Percentiles rank a stretch among this genome's conserved stretches.
These are phyloP conservation scores for Candida palmyrensis DNA, from an alignment of 805 yeast species.

Conservation along the genomic window DNA sequence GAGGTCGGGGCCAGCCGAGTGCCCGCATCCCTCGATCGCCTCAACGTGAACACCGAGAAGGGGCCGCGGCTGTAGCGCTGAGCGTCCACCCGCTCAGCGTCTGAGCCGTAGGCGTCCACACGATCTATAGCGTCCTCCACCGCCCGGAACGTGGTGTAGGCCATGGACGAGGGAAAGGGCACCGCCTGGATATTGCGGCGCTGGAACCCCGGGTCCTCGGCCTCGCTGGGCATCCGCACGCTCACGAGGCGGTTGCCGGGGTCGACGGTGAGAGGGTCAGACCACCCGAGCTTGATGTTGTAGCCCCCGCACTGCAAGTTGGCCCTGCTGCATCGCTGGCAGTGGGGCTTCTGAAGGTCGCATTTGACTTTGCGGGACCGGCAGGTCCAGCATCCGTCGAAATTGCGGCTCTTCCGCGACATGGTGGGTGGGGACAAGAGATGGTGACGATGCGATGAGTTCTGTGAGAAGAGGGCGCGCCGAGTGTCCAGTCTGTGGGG, in stretches of 20 bases:
- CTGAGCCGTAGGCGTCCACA: constrained; percentile 22
- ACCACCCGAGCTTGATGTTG: constrained; percentile 44
- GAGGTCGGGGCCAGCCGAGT: no score
- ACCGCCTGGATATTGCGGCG: constrained; percentile 43
- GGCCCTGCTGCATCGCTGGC: constrained; percentile 43
- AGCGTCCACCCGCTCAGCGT: no score
- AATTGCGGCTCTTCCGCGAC: constrained; percentile 27
- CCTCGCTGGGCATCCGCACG: constrained; percentile 1
- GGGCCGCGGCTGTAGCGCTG: constrained; percentile 2
- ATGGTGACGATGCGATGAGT: no score
- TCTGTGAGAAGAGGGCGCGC: no score
- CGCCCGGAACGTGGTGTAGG: constrained; percentile 33
- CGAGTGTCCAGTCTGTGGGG: no score
- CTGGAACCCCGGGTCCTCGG: constrained; percentile 23
- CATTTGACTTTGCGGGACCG: constrained; percentile 50
- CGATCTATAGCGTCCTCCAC: constrained; percentile 33
- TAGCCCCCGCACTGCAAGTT: constrained; percentile 45
- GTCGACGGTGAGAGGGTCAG: constrained; percentile 32
- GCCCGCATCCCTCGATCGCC: constrained; percentile 1
- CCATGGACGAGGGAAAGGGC: constrained; percentile 28
- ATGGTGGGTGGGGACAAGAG: no score
- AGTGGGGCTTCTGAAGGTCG: constrained; percentile 42
- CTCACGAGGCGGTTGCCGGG: constrained; percentile 11
- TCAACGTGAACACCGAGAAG: constrained; percentile 2
- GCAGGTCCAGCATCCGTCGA: constrained; percentile 56